Percentiles rank a stretch among this genome's conserved stretches.
Evolutionary conservation across 768 basidiomycete genomes (phyloP).

Genomic region (Mycena filopes): DNA sequence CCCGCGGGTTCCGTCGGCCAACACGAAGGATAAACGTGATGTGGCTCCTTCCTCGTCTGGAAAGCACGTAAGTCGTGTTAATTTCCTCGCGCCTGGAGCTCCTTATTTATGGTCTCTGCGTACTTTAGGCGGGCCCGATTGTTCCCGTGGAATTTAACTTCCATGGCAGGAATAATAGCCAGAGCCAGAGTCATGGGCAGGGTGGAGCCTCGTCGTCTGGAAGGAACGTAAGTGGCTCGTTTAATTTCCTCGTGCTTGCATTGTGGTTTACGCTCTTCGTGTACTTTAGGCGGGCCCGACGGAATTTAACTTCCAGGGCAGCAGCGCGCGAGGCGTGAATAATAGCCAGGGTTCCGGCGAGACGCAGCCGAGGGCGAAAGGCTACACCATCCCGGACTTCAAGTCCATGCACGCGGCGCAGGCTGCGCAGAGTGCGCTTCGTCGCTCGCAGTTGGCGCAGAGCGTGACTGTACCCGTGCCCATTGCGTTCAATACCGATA

Average conservation of each 20-base stretch:
- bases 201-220: not conserved
- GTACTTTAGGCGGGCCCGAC: not conserved
- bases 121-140: not conserved
- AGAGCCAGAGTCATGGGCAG: no score
- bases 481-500: slow-evolving; percentile 62
- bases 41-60: not conserved
- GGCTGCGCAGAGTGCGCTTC: slow-evolving; percentile 52
- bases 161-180: not conserved
- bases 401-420: slow-evolving; percentile 64
- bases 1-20: not conserved
- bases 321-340: not conserved
- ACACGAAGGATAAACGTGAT: not conserved
- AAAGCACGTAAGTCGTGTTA: not conserved
- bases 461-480: slow-evolving; percentile 59
- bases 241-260: not conserved
- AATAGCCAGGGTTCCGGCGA: not conserved
- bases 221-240: not conserved
- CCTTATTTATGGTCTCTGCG: not conserved
- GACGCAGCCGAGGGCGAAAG: slow-evolving; percentile 27
- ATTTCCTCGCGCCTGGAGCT: not conserved
- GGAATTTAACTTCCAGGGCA: not conserved
- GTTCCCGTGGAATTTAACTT: not conserved
- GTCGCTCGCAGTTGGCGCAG: slow-evolving; percentile 60
- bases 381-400: slow-evolving; percentile 60
- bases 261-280: not conserved